Conservation (phyloP, 371 early-diverging fungal species). For the Ecytonucleospora hepatopenaei region DNA sequence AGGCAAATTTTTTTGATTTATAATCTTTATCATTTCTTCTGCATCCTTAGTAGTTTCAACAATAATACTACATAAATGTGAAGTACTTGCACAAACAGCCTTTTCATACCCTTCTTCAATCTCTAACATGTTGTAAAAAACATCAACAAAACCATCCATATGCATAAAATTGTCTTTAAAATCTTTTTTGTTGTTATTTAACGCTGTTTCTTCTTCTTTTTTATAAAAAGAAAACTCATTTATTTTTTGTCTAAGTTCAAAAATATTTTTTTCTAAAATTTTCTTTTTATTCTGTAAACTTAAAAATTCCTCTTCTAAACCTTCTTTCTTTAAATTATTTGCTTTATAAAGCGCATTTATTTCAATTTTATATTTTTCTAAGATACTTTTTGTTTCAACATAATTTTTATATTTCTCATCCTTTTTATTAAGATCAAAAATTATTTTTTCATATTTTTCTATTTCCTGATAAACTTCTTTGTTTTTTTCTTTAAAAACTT, state of each 20-base stretch:
- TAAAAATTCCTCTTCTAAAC: slow-evolving; percentile 9
- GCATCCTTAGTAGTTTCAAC: slow-evolving; percentile 80
- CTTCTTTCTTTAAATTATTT: background rate
- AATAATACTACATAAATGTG: slow-evolving; percentile 73
- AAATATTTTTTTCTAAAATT: slow-evolving; percentile 14
- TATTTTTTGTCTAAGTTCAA: slow-evolving; percentile 25
- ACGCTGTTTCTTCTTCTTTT: slow-evolving; percentile 19
- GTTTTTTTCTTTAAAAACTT: slow-evolving; percentile 13
- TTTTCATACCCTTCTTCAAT: slow-evolving; percentile 84
- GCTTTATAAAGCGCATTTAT: background rate
- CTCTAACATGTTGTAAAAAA: slow-evolving; percentile 82
- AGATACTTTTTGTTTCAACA: background rate
- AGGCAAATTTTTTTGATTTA: slow-evolving; percentile 71
- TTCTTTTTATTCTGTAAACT: slow-evolving; percentile 1
- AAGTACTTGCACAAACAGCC: slow-evolving; percentile 80
- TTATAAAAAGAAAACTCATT: slow-evolving; percentile 23
- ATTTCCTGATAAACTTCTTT: background rate
- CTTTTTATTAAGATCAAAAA: background rate
- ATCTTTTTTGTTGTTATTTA: slow-evolving; percentile 25
- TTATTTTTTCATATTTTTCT: background rate
- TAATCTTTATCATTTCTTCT: slow-evolving; percentile 75
- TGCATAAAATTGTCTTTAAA: slow-evolving; percentile 23
- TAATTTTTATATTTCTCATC: background rate
- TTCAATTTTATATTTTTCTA: background rate
- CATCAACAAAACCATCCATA: slow-evolving; percentile 60